These are phyloP conservation scores for Cronartium ribicola DNA, from an alignment of 1,284 basidiomycete species.

Conservation along the genomic window DNA sequence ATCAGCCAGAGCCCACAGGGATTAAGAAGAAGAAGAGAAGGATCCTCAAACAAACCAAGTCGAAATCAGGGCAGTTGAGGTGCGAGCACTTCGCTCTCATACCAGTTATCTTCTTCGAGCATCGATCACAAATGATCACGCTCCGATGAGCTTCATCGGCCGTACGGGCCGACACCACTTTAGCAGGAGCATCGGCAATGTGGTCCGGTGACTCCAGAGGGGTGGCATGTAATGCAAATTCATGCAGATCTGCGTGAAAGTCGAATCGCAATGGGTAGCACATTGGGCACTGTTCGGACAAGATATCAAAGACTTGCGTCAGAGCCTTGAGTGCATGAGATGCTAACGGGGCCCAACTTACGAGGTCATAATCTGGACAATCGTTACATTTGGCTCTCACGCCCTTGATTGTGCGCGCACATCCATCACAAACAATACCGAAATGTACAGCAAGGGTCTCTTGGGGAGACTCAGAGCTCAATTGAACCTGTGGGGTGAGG, in stretches of 20 bases:
- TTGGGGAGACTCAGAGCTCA: neutral
- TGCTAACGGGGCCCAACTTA: slow-evolving; percentile 1
- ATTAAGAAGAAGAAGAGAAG: neutral
- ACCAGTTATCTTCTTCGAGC: neutral
- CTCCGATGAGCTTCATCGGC: neutral
- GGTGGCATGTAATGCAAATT: neutral
- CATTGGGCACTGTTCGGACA: slow-evolving; percentile 11
- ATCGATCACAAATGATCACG: slow-evolving; percentile 17
- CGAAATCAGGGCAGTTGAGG: slow-evolving; percentile 24
- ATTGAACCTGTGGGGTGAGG: too few species aligned
- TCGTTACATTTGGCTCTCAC: slow-evolving; percentile 24
- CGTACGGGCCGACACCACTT: neutral
- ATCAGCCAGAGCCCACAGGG: neutral
- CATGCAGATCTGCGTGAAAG: neutral
- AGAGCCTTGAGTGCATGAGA: neutral
- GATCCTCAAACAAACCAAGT: slow-evolving; percentile 21
- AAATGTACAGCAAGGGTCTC: neutral
- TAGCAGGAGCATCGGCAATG: neutral
- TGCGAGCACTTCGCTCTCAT: slow-evolving; percentile 29
- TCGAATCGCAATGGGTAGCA: slow-evolving; percentile 7
- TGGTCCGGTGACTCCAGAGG: neutral
- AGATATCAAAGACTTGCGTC: neutral
- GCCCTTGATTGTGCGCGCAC: slow-evolving; percentile 10
- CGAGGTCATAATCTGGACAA: slow-evolving; percentile 32
- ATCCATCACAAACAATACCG: slow-evolving; percentile 18